Evolutionary conservation across 2,329 filamentous ascomycete species (phyloP), one percentile per base, ranked within the genome.

Genomic region (Hypoxylon sp.): DNA sequence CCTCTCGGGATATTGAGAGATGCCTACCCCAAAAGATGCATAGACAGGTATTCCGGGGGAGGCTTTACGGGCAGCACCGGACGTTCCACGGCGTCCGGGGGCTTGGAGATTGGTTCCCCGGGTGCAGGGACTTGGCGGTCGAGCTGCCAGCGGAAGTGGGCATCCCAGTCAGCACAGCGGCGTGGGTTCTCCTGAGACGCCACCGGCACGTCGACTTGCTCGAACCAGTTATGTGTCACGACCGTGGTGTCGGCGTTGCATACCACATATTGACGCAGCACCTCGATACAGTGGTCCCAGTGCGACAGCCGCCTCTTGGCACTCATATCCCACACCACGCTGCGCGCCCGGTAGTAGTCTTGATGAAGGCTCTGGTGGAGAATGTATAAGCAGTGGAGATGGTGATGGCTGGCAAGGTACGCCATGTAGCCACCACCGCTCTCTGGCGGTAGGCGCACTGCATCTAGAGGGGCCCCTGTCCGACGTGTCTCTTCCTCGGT

Each of bases 401-500:
- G 62, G 37, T 66, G 67, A 11, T 58, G 52, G 47, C 62, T 62
- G 31, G 63, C 42, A 6, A 69, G 39, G 7, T 64, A 69, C 2
- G 66, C 62, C 50, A 69, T 53, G 11, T 66, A 66, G 1, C 62
- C 67, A 1, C 54, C 62, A 19, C 66, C 66, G 35, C 42, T 60
- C 29, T 64, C 60, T 13, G 51, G 27, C 4, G 56, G 64, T 17
- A 67, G 51, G 6, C 59, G 59, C 10, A 56, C 42, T 6, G 58
- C 46, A 35, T 54, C 21, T 32, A 42, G 58, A 6, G 50, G 55
- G 17, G 37, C 58, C 1, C 58, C 50, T n/a, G 31, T 13, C 27
- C 37, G 58, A 11, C n/a, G 7, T 3, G 54, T 29, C 17, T 61
- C 58, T 5, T 32, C 39, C 27, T 53, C 37, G 48, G 2, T 61